Percentiles rank a stretch among this genome's conserved stretches.
phyloP scores from a whole-genome alignment of 371 early-diverging fungal genomes.

The Rhizopus arrhizus region DNA sequence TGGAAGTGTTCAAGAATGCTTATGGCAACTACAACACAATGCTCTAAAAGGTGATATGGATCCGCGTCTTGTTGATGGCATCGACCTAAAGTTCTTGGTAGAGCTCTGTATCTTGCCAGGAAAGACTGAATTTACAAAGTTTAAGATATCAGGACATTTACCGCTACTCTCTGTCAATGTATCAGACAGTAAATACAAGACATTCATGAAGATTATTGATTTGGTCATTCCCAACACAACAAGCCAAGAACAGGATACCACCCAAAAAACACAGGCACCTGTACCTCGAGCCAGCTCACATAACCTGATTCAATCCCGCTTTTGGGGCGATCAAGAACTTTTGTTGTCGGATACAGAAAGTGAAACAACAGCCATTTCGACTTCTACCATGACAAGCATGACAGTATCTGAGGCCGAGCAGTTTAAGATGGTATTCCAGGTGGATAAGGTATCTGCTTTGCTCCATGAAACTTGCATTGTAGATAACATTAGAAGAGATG shows the following conservation, averaged over 20 bases:
- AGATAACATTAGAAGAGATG: slow-evolving; percentile 37
- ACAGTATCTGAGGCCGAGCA: slow-evolving; percentile 53
- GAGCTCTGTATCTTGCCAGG: slow-evolving; percentile 79
- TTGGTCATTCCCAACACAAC: slow-evolving; percentile 47
- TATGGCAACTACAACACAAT: slow-evolving; percentile 57
- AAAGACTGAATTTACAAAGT: slow-evolving; percentile 62
- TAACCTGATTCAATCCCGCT: slow-evolving; percentile 21
- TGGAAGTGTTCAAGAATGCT: slow-evolving; percentile 68
- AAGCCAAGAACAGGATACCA: slow-evolving; percentile 19
- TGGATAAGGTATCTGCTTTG: slow-evolving; percentile 70
- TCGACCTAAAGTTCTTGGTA: slow-evolving; percentile 70
- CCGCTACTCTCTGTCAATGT: slow-evolving; percentile 77
- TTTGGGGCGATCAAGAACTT: slow-evolving; percentile 27
- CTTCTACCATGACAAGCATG: slow-evolving; percentile 16
- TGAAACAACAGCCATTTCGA: slow-evolving; percentile 20
- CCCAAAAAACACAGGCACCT: not conserved
- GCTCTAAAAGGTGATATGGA: slow-evolving; percentile 26
- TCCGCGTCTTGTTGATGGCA: slow-evolving; percentile 70
- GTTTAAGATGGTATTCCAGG: slow-evolving; percentile 72
- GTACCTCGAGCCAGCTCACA: not conserved
- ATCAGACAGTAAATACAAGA: slow-evolving; percentile 83
- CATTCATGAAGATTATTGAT: slow-evolving; percentile 76
- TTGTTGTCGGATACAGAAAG: slow-evolving; percentile 30
- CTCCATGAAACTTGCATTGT: slow-evolving; percentile 55
- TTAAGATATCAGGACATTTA: slow-evolving; percentile 72